These are phyloP conservation scores for Calycina marina DNA, from an alignment of 2,329 filamentous ascomycete species.

Conservation along the genomic window DNA sequence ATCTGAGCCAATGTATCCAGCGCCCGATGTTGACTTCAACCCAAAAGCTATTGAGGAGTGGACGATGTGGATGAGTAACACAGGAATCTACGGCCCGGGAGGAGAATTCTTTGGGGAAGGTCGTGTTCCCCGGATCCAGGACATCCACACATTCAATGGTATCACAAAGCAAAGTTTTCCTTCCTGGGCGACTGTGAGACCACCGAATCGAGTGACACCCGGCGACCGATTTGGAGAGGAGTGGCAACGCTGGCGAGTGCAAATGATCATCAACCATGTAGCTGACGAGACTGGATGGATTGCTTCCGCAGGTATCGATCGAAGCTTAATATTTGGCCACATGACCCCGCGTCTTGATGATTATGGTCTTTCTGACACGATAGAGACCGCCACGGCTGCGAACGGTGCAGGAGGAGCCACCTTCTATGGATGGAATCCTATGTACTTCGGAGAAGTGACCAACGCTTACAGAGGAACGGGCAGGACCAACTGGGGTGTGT, in stretches of 20 bases:
- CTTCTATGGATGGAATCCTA: conserved; percentile 7
- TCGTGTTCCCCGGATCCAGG: conserved; percentile 5
- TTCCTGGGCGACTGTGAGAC: conserved; percentile 6
- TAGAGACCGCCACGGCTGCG: conserved; percentile 7
- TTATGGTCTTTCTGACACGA: conserved; percentile 5
- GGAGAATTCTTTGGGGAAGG: conserved; percentile 7
- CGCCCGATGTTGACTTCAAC: conserved; percentile 6
- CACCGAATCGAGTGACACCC: conserved; percentile 5
- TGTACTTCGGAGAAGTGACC: conserved; percentile 4
- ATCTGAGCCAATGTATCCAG: conserved; percentile 8
- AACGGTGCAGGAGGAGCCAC: conserved; percentile 9
- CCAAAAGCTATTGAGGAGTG: conserved; percentile 7
- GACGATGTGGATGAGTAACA: conserved; percentile 10
- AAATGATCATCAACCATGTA: conserved; percentile 6
- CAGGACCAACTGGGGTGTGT: conserved; percentile 8
- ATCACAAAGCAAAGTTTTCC: conserved; percentile 5
- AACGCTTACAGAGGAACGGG: conserved; percentile 4
- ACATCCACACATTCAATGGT: conserved; percentile 7
- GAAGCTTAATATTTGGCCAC: conserved; percentile 8
- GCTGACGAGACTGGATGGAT: conserved; percentile 9
- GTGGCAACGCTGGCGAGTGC: conserved; percentile 9
- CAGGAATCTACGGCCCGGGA: conserved; percentile 7
- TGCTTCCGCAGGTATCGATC: conserved; percentile 6
- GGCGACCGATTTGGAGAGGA: conserved; percentile 7
- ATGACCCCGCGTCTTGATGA: conserved; percentile 8